Base-by-base conservation (phyloP, 768 basidiomycete genomes). In the Rhizopogon vesiculosus region DNA sequence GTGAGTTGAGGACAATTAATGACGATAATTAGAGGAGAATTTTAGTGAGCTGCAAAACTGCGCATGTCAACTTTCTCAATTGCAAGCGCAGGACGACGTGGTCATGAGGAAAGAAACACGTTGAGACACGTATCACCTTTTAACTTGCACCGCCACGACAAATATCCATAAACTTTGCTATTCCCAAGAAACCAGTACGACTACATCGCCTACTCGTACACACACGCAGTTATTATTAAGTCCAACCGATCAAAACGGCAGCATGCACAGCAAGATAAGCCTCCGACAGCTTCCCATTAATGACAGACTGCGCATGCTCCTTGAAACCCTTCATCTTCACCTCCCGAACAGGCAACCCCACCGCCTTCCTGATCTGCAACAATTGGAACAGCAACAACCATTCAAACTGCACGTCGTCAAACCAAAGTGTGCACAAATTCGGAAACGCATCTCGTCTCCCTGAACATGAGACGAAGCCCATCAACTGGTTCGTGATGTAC, bases 361-460 rank as follows among this genome's bases (percentile, higher is more conserved):
- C 25, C 9, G 52, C 39, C 54, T 60, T 62, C 50, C 67, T 67
- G 55, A 57, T 67, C 18, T 54, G 59, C 42, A 71, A 16, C 46
- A 69, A 67, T 50, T 55, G 60, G 22, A 71, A 44, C 18, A 71
- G 45, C 22, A 62, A 56, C 45, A 63, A 61, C 69, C 69, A 71
- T 46, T 64, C 60, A 44, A 71, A 60, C 22, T 66, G 65, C 33
- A 68, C 61, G n/a, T 57, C 56, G n/a, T 61, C 60, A 16, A 69
- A 62, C 16, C 53, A 54, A 12, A 69, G 42, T 2, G 35, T 50
- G 16, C 19, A 51, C 40, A 69, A 59, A 39, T 53, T 64, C 10
- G 48, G 58, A 35, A 71, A 71, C 13, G 65, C 63, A 29, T 69
- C 61, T 44, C 53, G 53, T 57, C 63, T 71, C 25, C 63, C 54